phyloP scores from a whole-genome alignment of 257 asterid species.

The Haberlea rhodopensis region DNA sequence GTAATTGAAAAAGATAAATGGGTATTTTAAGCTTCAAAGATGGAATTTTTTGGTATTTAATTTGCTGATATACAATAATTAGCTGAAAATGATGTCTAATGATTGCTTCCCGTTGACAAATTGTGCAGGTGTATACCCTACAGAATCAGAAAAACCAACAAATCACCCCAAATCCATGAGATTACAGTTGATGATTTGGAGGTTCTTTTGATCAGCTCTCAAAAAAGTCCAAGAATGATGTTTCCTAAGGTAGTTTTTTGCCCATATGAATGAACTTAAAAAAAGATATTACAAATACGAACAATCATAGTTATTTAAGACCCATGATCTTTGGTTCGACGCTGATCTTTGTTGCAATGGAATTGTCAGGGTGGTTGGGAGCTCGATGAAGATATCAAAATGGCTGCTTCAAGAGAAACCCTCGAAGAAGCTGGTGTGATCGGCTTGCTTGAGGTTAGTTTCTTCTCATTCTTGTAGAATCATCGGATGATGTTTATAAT shows the following conservation, averaged over 20 bases:
- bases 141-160: slow-evolving; percentile 42
- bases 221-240: slow-evolving; percentile 79
- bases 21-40: neutral
- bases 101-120: slow-evolving; percentile 7
- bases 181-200: slow-evolving; percentile 59
- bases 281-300: neutral
- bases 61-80: neutral
- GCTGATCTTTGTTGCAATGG: slow-evolving; percentile 27
- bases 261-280: neutral
- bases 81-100: slow-evolving; percentile 19
- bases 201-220: slow-evolving; percentile 85
- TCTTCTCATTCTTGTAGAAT: neutral
- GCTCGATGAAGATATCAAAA: slow-evolving; percentile 73
- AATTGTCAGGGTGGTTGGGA: slow-evolving; percentile 88
- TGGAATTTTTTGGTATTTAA: neutral
- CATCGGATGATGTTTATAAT: neutral
- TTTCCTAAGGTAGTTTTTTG: slow-evolving; percentile 72
- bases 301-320: neutral
- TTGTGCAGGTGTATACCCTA: slow-evolving; percentile 83
- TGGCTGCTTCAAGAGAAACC: slow-evolving; percentile 85
- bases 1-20: neutral
- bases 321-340: slow-evolving; percentile 22
- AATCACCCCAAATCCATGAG: slow-evolving; percentile 35
- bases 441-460: slow-evolving; percentile 66
- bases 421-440: slow-evolving; percentile 88